phyloP scores from a whole-genome alignment of 2,329 filamentous ascomycete species.

The Aspergillus melleus region DNA sequence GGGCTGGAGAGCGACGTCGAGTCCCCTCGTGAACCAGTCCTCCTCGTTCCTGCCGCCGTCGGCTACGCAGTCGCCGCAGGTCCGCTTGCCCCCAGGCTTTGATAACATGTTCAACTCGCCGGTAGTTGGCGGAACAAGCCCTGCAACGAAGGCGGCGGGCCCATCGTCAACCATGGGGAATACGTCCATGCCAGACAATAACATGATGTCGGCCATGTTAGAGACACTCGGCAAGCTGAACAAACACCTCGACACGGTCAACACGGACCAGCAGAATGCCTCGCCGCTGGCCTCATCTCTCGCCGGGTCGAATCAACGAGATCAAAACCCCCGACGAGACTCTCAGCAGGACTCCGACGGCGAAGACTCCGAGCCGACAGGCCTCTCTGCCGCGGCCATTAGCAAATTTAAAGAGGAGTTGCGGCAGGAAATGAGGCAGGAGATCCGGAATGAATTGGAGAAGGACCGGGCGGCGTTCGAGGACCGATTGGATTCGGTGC shows the following conservation, averaged over 20 bases:
- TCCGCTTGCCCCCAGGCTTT: constrained; percentile 39
- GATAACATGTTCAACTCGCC: constrained; percentile 39
- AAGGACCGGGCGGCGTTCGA: constrained; percentile 34
- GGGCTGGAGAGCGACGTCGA: neutral
- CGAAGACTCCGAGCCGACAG: neutral
- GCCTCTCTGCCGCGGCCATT: constrained; percentile 13
- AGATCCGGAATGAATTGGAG: constrained; percentile 35
- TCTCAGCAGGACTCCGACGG: neutral
- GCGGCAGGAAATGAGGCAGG: constrained; percentile 32
- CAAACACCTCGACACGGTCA: constrained; percentile 35
- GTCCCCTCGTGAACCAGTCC: neutral
- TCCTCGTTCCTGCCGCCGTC: constrained; percentile 5
- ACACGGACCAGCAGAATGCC: constrained; percentile 11
- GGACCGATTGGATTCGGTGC: constrained; percentile 39
- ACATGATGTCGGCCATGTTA: constrained; percentile 34
- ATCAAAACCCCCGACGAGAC: neutral
- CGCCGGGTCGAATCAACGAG: neutral
- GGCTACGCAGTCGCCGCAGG: constrained; percentile 9
- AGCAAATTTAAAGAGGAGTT: constrained; percentile 34
- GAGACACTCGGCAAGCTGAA: constrained; percentile 40
- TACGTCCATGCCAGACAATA: constrained; percentile 9
- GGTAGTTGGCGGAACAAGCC: neutral
- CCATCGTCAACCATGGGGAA: constrained; percentile 4
- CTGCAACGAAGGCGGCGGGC: constrained; percentile 7
- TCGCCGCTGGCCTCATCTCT: constrained; percentile 22